A percentile compares a stretch with the other conserved stretches of the same genome.
These are phyloP conservation scores for Fusarium mangiferae DNA, from an alignment of 2,329 filamentous ascomycete genomes.

Conservation along the genomic window DNA sequence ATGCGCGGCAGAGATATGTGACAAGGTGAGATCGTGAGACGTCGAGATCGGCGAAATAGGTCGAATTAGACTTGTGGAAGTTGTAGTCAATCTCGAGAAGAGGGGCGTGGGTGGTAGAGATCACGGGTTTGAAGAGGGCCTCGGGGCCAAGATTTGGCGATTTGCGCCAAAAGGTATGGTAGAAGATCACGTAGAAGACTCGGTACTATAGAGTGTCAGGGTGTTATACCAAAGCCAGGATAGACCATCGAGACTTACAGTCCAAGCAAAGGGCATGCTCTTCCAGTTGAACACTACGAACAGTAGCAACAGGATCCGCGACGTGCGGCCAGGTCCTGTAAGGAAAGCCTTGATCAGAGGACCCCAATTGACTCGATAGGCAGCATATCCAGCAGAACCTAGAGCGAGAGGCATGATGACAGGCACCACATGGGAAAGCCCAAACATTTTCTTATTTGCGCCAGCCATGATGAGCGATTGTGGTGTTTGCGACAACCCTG, in stretches of 20 bases:
- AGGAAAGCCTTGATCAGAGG: constrained; percentile 56
- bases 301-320: constrained; percentile 62
- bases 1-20: constrained; percentile 71
- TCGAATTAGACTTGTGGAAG: constrained; percentile 83
- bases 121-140: constrained; percentile 78
- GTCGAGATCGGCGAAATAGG: constrained; percentile 89
- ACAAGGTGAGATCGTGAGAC: constrained; percentile 84
- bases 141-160: constrained; percentile 63
- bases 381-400: constrained; percentile 59
- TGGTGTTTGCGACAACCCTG: constrained; percentile 12
- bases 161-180: constrained; percentile 63
- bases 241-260: constrained; percentile 61
- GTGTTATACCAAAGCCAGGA: background rate
- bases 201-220: constrained; percentile 57
- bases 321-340: constrained; percentile 64
- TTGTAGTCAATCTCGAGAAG: constrained; percentile 88
- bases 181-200: constrained; percentile 66
- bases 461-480: constrained; percentile 46
- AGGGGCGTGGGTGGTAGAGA: constrained; percentile 73
- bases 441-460: constrained; percentile 48
- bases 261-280: constrained; percentile 79
- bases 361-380: constrained; percentile 57
- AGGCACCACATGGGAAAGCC: constrained; percentile 49
- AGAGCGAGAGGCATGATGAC: constrained; percentile 55
- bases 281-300: constrained; percentile 76